Evolutionary conservation across 2,329 filamentous ascomycete species (phyloP), one percentile per base, ranked within the genome.

Genomic region (Ophiosphaerella herpotricha): DNA sequence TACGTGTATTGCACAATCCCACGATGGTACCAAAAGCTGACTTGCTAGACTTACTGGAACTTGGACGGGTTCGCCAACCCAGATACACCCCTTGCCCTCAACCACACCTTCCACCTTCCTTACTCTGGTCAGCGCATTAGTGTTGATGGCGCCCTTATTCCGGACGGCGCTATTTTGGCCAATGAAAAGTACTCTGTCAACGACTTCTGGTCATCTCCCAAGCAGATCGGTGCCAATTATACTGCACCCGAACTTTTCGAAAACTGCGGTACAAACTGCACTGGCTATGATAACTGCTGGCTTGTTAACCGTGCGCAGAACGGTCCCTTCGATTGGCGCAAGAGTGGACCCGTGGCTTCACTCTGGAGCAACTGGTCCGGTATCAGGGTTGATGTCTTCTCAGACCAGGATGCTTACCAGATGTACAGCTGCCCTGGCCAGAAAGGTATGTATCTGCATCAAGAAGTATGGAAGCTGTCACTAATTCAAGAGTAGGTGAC

Each of bases 331-430:
- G 80, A 88, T 76, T 90, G 88, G 88, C 81, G 80, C 45, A 78
- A 73, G 1, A 74, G 78, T 34, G 75, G 78, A 18, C 86, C 83
- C 32, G 76, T 84, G 3, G 85, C 91, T 0, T 83, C 82, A 7
- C 77, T 96, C 24, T 84, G 84, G 3, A 89, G 87, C 33, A 79
- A 82, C 4, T 91, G 85, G 82, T 91, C 88, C 0, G 92, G 92
- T 40, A 96, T 97, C 72, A 84, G 85, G 68, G 69, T 97, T 49
- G 89, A 96, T 50, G 78, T 97, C 61, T 90, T 81, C 73, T 85
- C 87, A 7, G 90, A 96, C 75, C 91, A 96, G 77, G 85, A 89
- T 9, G 91, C 90, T 3, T 86, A 95, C 74, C 92, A 97, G 75
- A 81, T 97, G 63, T 97, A 96, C 79, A 86, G 84, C 55, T 97